These are phyloP conservation scores for Musa acuminata DNA, from an alignment of 176 grass and related monocot genomes.

Conservation along the genomic window DNA sequence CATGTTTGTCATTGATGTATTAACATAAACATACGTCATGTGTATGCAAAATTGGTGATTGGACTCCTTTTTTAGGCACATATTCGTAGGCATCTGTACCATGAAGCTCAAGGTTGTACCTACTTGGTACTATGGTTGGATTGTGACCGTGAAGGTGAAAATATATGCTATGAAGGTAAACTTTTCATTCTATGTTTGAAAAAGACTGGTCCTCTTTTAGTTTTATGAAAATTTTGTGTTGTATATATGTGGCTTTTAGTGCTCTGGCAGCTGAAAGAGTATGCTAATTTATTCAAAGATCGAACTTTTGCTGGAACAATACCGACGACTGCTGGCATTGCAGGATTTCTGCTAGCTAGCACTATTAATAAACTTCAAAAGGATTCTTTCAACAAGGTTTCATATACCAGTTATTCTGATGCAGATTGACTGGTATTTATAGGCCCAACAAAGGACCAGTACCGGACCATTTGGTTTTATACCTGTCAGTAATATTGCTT, in stretches of 20 bases:
- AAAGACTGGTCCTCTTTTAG: neutral
- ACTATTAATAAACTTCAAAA: too few species aligned
- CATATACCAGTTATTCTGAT: too few species aligned
- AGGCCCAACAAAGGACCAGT: too few species aligned
- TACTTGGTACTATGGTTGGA: conserved; percentile 93
- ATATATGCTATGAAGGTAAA: conserved; percentile 98
- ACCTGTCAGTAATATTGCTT: too few species aligned
- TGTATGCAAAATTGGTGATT: neutral
- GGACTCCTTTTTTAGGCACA: conserved; percentile 49
- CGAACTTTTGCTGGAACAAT: too few species aligned
- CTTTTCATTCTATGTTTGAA: neutral
- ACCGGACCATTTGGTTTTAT: too few species aligned
- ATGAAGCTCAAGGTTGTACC: conserved; percentile 72
- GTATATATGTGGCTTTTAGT: neutral
- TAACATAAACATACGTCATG: neutral
- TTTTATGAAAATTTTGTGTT: neutral
- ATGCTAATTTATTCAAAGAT: too few species aligned
- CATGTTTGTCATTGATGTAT: neutral
- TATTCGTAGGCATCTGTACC: conserved; percentile 83
- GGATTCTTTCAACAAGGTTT: too few species aligned
- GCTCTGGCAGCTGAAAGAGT: neutral
- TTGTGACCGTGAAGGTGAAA: conserved; percentile 97
- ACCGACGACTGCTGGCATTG: too few species aligned
- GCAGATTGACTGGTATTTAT: too few species aligned
- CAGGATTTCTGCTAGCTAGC: too few species aligned